A percentile compares a stretch with the other conserved stretches of the same genome.
These are phyloP conservation scores for Dendrobium nobile DNA, from an alignment of 106 monocot genomes.

Conservation along the genomic window DNA sequence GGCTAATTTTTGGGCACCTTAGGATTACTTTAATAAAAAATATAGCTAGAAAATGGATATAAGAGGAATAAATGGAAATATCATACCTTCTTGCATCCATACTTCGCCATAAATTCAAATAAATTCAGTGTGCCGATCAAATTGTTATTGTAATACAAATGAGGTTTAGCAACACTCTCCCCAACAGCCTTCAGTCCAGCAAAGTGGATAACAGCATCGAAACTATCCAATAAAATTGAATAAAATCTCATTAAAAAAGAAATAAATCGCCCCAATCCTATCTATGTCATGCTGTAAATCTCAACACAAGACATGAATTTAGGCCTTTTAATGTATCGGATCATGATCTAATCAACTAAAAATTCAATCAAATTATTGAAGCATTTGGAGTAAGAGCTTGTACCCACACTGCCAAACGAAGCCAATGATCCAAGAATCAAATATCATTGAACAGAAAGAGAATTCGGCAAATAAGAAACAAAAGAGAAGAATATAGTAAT, in stretches of 20 bases:
- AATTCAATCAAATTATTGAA: no score
- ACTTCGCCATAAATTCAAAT: constrained; percentile 63
- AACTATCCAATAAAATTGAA: constrained; percentile 13
- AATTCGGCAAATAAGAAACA: not conserved
- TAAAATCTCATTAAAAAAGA: not conserved
- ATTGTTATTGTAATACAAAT: constrained; percentile 76
- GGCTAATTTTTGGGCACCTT: not conserved
- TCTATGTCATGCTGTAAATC: no score
- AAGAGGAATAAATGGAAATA: not conserved
- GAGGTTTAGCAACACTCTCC: constrained; percentile 59
- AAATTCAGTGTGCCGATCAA: constrained; percentile 64
- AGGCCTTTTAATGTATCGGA: no score
- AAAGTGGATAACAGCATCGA: constrained; percentile 50
- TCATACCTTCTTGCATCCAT: constrained; percentile 80
- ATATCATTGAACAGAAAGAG: not conserved
- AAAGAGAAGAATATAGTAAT: not conserved
- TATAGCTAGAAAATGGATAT: not conserved
- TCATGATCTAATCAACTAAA: no score
- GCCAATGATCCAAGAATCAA: no score
- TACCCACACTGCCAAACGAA: no score
- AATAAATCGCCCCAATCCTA: no score
- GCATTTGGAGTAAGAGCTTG: no score
- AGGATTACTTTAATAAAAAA: not conserved
- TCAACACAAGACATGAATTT: no score
- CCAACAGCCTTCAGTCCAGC: constrained; percentile 49